These are phyloP conservation scores for Cyclospora cayetanensis DNA, from an alignment of 169 alveolate species.

Conservation along the genomic window DNA sequence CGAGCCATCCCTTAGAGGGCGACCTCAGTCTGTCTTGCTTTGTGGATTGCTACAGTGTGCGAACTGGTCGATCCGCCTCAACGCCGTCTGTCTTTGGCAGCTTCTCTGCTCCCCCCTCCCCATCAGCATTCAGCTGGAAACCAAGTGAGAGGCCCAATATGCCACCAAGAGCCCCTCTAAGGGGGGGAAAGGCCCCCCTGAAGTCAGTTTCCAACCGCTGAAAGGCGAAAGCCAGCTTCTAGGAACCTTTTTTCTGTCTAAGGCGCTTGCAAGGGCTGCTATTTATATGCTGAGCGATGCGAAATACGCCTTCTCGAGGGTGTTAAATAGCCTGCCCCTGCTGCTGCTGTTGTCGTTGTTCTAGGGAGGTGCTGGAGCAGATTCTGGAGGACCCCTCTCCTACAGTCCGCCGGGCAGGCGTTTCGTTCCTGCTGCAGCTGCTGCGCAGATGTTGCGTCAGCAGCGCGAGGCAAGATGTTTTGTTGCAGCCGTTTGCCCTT, in stretches of 20 bases:
- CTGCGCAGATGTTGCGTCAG: slow-evolving; percentile 44
- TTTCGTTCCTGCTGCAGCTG: slow-evolving; percentile 7
- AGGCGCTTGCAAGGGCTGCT: too few species aligned
- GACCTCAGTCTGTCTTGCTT: background rate
- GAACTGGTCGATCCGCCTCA: slow-evolving; percentile 3
- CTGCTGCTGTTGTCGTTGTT: slow-evolving; percentile 1
- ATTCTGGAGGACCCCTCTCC: slow-evolving; percentile 52
- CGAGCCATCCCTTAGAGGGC: too few species aligned
- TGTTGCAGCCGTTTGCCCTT: background rate
- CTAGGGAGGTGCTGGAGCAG: slow-evolving; percentile 36
- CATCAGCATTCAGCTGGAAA: background rate
- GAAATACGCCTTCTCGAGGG: too few species aligned
- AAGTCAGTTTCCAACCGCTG: too few species aligned
- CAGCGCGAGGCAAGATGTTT: background rate
- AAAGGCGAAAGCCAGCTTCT: too few species aligned
- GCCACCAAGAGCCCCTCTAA: too few species aligned
- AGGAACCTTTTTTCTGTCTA: too few species aligned
- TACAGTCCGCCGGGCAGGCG: slow-evolving; percentile 29
- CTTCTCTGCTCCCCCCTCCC: background rate
- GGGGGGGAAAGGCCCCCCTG: too few species aligned
- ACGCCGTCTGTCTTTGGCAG: slow-evolving; percentile 42
- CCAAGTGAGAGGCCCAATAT: too few species aligned
- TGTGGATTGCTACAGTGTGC: background rate
- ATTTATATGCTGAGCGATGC: too few species aligned
- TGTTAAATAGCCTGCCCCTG: too few species aligned